These are phyloP conservation scores for Fraxinus floribunda DNA, from an alignment of 305 asterid genomes.

Conservation along the genomic window DNA sequence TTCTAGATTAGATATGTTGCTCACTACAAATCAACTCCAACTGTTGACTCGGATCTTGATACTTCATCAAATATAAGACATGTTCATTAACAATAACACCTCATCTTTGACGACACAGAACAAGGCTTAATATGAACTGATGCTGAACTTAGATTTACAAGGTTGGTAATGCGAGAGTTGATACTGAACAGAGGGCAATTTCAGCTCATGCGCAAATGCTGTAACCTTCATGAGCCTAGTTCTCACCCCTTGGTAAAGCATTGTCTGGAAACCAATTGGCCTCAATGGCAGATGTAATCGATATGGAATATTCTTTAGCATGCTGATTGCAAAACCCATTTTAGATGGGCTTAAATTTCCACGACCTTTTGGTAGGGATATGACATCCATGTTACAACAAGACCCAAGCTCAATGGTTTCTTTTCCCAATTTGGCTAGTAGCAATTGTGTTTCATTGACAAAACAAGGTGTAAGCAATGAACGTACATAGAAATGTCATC, in stretches of 20 bases:
- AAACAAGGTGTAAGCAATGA: not conserved
- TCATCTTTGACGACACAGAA: not conserved
- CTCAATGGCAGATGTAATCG: not conserved
- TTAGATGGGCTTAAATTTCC: not conserved
- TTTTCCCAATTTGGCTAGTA: not conserved
- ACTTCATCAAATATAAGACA: not conserved
- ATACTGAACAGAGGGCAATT: not conserved
- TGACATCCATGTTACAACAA: not conserved
- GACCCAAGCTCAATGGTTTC: not conserved
- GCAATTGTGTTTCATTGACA: not conserved
- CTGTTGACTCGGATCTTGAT: not conserved
- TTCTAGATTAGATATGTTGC: not conserved
- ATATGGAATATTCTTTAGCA: not conserved
- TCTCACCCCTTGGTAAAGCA: not conserved
- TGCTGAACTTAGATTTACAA: not conserved
- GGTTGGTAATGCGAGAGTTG: not conserved
- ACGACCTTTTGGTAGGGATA: not conserved
- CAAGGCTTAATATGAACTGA: not conserved
- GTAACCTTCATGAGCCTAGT: not conserved
- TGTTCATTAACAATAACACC: not conserved
- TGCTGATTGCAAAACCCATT: not conserved
- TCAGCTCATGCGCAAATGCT: not conserved
- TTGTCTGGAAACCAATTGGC: not conserved
- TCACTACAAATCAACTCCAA: not conserved
- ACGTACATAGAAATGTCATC: not conserved